A percentile compares a stretch with the other conserved stretches of the same genome.
Conservation (phyloP, 371 early-diverging fungal species). For the Mortierella sp. region DNA sequence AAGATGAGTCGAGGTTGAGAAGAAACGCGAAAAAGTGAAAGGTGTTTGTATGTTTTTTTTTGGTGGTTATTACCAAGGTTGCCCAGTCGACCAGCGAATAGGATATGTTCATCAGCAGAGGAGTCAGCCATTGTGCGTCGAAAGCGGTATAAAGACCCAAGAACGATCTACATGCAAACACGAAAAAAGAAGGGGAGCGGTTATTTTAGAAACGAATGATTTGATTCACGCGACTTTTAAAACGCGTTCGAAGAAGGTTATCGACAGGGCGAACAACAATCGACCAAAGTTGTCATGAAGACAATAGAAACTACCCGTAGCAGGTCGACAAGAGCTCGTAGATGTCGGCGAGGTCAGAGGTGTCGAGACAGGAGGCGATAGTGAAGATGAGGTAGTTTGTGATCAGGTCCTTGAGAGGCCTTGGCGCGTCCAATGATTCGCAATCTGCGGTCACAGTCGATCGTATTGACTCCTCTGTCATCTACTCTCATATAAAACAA, state of each 20-base stretch:
- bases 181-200: not conserved
- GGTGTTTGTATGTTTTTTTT: not conserved
- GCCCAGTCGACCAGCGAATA: slow-evolving; percentile 49
- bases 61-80: slow-evolving; percentile 14
- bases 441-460: slow-evolving; percentile 14
- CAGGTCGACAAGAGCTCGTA: slow-evolving; percentile 39
- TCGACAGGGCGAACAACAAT: not conserved
- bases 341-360: slow-evolving; percentile 23
- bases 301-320: slow-evolving; percentile 30
- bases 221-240: not conserved
- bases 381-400: slow-evolving; percentile 40
- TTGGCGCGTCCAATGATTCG: slow-evolving; percentile 16
- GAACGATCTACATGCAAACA: slow-evolving; percentile 24
- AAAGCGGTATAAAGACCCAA: slow-evolving; percentile 22
- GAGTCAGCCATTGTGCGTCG: slow-evolving; percentile 44
- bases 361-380: slow-evolving; percentile 32
- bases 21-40: not conserved
- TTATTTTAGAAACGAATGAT: not conserved
- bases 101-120: slow-evolving; percentile 37
- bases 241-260: not conserved
- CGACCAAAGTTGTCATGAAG: not conserved
- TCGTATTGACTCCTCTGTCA: slow-evolving; percentile 40
- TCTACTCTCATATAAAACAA: slow-evolving; percentile 16
- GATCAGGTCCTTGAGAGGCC: slow-evolving; percentile 29
- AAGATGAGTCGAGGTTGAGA: not conserved